These are phyloP conservation scores for Wickerhamiella pararugosa DNA, from an alignment of 1,139 yeast genomes.

Conservation along the genomic window DNA sequence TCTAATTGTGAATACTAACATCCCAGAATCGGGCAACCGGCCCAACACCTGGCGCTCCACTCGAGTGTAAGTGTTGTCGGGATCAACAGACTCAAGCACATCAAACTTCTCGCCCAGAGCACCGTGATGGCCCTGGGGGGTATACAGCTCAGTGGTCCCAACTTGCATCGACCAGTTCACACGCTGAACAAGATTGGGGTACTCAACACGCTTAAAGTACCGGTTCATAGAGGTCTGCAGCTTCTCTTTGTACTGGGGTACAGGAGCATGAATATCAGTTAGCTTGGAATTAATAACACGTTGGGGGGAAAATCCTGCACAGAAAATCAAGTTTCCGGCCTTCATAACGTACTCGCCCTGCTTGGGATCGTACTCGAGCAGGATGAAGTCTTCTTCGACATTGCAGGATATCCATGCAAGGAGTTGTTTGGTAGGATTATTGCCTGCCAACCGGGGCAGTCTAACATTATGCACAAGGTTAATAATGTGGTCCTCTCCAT, in stretches of 20 bases:
- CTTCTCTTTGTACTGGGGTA: conserved; percentile 43
- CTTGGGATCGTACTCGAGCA: conserved; percentile 37
- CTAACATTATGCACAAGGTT: conserved; percentile 15
- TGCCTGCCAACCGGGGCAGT: conserved; percentile 18
- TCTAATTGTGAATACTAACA: conserved; percentile 43
- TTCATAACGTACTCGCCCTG: conserved; percentile 37
- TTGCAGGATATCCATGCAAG: conserved; percentile 32
- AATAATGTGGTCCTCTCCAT: conserved; percentile 19
- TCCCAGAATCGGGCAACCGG: conserved; percentile 39
- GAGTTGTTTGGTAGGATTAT: conserved; percentile 23
- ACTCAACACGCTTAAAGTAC: conserved; percentile 36
- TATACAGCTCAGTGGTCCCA: conserved; percentile 33
- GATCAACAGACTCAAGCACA: conserved; percentile 36
- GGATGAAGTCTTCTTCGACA: conserved; percentile 55
- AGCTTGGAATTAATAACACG: conserved; percentile 32
- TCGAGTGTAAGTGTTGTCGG: conserved; percentile 40
- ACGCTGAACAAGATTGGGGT: conserved; percentile 42
- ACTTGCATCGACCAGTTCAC: conserved; percentile 50
- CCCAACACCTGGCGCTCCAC: conserved; percentile 50
- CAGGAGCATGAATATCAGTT: conserved; percentile 40
- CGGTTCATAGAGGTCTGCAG: conserved; percentile 47
- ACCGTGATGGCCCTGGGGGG: conserved; percentile 39
- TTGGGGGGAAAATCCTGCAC: conserved; percentile 59
- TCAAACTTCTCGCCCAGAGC: conserved; percentile 16
- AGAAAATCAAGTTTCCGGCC: conserved; percentile 53